Evolutionary conservation across 352 stramenopile genomes (phyloP).

Genomic region (Globisporangium cylindrosporum): DNA sequence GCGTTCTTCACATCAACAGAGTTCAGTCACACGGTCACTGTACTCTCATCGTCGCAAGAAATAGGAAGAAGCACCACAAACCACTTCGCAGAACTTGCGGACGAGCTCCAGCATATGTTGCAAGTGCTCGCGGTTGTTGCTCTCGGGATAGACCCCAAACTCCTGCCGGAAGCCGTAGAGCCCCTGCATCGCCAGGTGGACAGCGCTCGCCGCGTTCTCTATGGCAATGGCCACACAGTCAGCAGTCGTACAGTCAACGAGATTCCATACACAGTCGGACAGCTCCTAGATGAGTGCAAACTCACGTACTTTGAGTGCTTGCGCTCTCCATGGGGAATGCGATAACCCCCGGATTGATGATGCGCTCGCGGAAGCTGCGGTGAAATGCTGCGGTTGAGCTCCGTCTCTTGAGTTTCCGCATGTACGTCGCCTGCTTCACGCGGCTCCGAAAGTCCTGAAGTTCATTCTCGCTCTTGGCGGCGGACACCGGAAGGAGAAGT

Average conservation of each 20-base stretch:
- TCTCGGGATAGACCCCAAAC: slow-evolving; percentile 23
- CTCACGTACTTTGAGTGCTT: not conserved
- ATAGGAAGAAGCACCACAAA: slow-evolving; percentile 3
- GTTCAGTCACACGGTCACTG: not conserved
- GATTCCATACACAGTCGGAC: too few relatives aligned
- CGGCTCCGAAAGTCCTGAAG: not conserved
- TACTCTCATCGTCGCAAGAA: not conserved
- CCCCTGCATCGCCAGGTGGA: slow-evolving; percentile 26
- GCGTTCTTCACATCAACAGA: slow-evolving; percentile 5
- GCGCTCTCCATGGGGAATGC: slow-evolving; percentile 3
- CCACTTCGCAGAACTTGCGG: slow-evolving; percentile 13
- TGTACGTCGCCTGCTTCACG: slow-evolving; percentile 9
- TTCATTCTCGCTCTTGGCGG: slow-evolving; percentile 1
- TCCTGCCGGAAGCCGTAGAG: slow-evolving; percentile 25
- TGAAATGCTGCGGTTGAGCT: slow-evolving; percentile 19
- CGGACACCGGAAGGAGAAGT: not conserved
- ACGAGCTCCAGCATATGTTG: slow-evolving; percentile 16
- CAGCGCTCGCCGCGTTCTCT: not conserved
- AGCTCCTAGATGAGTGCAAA: not conserved
- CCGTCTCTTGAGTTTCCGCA: slow-evolving; percentile 11
- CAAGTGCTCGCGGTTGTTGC: slow-evolving; percentile 23
- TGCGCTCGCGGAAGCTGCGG: slow-evolving; percentile 22
- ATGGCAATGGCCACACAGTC: not conserved
- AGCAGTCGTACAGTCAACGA: not conserved
- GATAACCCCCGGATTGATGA: slow-evolving; percentile 20